Conservation (phyloP, 352 stramenopile species). For the Albugo laibachii region DNA sequence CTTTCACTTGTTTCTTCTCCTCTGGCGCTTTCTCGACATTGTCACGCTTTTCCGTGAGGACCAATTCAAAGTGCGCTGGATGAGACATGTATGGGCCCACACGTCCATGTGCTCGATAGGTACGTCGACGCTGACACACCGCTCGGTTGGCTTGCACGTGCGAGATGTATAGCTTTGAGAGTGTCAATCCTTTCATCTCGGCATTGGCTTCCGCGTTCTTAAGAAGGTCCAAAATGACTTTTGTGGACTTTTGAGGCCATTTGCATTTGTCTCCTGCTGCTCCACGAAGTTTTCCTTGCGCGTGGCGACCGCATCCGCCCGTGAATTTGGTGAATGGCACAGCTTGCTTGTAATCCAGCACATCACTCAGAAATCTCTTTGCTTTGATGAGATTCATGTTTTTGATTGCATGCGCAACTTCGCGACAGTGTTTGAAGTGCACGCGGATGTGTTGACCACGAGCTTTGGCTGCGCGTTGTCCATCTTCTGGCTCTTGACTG, state of each 20-base stretch:
- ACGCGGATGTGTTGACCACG: conserved; percentile 93
- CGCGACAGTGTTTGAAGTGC: conserved; percentile 99
- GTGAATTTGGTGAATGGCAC: conserved; percentile 99
- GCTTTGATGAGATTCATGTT: conserved; percentile 92
- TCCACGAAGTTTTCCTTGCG: conserved; percentile 90
- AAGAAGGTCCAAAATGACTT: conserved; percentile 96
- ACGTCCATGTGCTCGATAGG: conserved; percentile 95
- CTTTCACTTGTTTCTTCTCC: conserved; percentile 62
- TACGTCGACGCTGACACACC: conserved; percentile 95
- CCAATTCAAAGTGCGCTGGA: conserved; percentile 98
- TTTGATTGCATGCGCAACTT: conserved; percentile 97
- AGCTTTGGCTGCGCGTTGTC: conserved; percentile 82
- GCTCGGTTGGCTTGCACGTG: conserved; percentile 96
- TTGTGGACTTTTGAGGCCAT: conserved; percentile 97
- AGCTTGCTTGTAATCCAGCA: conserved; percentile 94
- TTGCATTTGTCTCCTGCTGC: conserved; percentile 93
- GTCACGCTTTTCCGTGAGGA: conserved; percentile 91
- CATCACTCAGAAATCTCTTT: conserved; percentile 90
- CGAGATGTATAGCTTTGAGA: conserved; percentile 91
- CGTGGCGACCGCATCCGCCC: conserved; percentile 94
- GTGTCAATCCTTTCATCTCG: conserved; percentile 95
- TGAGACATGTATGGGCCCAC: conserved; percentile 98
- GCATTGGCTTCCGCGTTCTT: conserved; percentile 98
- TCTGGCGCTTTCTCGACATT: conserved; percentile 86
- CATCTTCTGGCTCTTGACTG: conserved; percentile 82